Evolutionary conservation across 371 early-diverging fungal genomes (phyloP).

Genomic region (Apophysomyces trapeziformis): DNA sequence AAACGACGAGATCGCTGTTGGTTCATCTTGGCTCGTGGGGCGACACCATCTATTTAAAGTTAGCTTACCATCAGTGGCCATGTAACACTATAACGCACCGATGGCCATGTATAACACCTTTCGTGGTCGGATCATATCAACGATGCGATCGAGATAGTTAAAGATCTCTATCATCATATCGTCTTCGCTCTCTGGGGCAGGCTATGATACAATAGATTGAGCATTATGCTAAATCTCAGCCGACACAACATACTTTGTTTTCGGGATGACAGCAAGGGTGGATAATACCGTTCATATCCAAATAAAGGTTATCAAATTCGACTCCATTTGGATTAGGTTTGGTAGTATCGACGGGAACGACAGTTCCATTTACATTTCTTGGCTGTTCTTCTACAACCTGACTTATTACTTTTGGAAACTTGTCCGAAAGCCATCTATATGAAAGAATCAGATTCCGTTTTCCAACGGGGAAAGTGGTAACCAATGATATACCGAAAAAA

Average conservation of each 20-base stretch:
- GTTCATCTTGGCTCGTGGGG: slow-evolving; percentile 99
- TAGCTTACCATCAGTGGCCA: background rate
- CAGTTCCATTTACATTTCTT: slow-evolving; percentile 69
- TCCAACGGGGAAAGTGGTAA: background rate
- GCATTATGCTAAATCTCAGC: background rate
- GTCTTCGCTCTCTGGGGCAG: slow-evolving; percentile 90
- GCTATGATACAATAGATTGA: slow-evolving; percentile 42
- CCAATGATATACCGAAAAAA: slow-evolving; percentile 63
- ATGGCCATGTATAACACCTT: slow-evolving; percentile 97
- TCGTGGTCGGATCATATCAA: slow-evolving; percentile 90
- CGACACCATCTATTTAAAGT: slow-evolving; percentile 91
- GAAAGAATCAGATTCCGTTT: background rate
- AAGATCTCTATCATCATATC: slow-evolving; percentile 96
- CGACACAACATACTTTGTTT: slow-evolving; percentile 64
- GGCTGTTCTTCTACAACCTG: slow-evolving; percentile 80
- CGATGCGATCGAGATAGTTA: slow-evolving; percentile 93
- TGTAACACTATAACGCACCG: slow-evolving; percentile 50
- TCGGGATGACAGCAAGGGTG: slow-evolving; percentile 98
- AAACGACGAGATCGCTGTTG: slow-evolving; percentile 99
- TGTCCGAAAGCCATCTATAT: slow-evolving; percentile 87
- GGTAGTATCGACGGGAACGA: slow-evolving; percentile 85
- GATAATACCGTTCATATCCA: slow-evolving; percentile 99
- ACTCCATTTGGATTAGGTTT: slow-evolving; percentile 93
- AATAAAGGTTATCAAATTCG: slow-evolving; percentile 96
- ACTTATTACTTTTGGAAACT: slow-evolving; percentile 92